A percentile compares a stretch with the other conserved stretches of the same genome.
phyloP scores from a whole-genome alignment of 164 flowering plant genomes.

The Houttuynia cordata region DNA sequence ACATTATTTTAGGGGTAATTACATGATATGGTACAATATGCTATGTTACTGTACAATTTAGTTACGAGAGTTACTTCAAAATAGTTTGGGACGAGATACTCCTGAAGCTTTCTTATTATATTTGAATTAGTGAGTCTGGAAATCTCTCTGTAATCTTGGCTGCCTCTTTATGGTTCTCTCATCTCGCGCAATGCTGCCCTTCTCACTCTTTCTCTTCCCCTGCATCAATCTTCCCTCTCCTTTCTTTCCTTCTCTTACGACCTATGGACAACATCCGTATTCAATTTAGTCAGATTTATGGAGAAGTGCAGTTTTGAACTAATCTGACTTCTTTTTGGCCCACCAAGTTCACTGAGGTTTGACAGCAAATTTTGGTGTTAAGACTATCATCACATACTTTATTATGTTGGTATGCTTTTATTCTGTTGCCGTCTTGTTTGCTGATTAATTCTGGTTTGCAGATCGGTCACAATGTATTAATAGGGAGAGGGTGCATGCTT shows the following conservation, averaged over 20 bases:
- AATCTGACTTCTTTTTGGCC: no score
- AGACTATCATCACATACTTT: background rate
- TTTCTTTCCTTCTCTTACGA: background rate
- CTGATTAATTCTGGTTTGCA: slow-evolving; percentile 21
- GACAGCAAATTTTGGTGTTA: no score
- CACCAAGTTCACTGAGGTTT: no score
- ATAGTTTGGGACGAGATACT: background rate
- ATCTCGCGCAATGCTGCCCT: background rate
- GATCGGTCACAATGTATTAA: slow-evolving; percentile 88
- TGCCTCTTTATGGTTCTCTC: background rate
- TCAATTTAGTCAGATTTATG: no score
- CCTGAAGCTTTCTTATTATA: background rate
- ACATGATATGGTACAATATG: no score
- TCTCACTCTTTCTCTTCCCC: background rate
- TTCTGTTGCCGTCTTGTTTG: background rate
- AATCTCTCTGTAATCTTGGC: background rate
- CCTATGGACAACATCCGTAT: no score
- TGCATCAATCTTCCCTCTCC: background rate
- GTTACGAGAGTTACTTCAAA: background rate
- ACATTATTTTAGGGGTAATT: no score
- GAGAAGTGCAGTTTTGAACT: no score
- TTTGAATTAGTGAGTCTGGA: background rate
- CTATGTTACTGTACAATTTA: no score
- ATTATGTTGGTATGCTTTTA: background rate
- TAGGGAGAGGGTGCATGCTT: slow-evolving; percentile 76